Evolutionary conservation across 2,329 filamentous ascomycete species (phyloP).

Genomic region (Ilyonectria mors-panacis): DNA sequence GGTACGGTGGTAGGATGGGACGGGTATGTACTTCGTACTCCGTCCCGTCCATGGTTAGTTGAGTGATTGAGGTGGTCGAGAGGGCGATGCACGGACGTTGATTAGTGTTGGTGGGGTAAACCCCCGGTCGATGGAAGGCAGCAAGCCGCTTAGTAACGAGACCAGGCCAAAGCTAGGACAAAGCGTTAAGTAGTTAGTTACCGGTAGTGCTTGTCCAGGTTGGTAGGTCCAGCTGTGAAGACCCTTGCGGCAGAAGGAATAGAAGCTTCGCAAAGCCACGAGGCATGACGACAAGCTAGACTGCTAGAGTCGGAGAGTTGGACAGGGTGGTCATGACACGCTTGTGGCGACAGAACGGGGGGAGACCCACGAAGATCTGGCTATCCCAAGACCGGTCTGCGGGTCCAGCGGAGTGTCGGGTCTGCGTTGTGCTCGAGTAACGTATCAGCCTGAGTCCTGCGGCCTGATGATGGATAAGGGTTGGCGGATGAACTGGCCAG

Average conservation of each 20-base stretch:
- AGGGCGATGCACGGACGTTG: constrained; percentile 5
- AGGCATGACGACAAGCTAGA: constrained; percentile 8
- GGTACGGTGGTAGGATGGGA: no score
- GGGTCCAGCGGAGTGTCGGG: constrained; percentile 3
- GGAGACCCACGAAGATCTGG: neutral
- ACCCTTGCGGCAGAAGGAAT: constrained; percentile 2
- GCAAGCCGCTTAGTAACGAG: neutral
- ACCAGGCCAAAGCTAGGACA: neutral
- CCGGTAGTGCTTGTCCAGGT: neutral
- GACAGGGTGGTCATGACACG: constrained; percentile 1
- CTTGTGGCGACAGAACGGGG: neutral
- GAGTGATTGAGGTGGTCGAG: neutral
- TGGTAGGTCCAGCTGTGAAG: neutral
- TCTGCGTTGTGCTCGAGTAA: neutral
- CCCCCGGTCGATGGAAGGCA: neutral
- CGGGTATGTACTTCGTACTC: no score
- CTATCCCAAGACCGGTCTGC: neutral
- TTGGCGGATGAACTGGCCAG: constrained; percentile 8
- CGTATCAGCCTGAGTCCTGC: constrained; percentile 17
- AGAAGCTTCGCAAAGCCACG: constrained; percentile 15
- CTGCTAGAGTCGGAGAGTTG: neutral
- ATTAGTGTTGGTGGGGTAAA: neutral
- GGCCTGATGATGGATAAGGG: constrained; percentile 7
- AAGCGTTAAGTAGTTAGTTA: neutral
- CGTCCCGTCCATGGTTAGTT: no score